Evolutionary conservation across 23 red algal species (phyloP), one percentile per base, ranked within the genome.

Genomic region (Gracilaria domingensis): DNA sequence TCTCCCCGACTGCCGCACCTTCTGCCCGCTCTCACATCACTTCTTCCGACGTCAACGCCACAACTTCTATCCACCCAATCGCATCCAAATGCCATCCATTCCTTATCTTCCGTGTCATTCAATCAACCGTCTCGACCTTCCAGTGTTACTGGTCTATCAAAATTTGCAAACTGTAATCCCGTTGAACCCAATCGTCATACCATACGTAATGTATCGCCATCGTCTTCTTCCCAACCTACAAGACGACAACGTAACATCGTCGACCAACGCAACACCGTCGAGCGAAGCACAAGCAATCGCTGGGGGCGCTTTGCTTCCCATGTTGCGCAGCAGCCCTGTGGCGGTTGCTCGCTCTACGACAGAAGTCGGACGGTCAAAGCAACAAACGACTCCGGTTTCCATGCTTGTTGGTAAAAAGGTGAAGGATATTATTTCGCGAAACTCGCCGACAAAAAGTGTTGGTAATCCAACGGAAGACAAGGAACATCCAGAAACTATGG

Each of bases 241-340:
- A 18, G 30, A 3, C 64, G 7, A 8, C 14, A 9, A 69, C 30
- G 29, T 18, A 37, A 69, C 16, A 8, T 25, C 20, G 38, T 50
- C 72, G 30, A 6, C 72, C 4, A 50, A 30, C 50, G 4, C 23
- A 1, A 51, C 26, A 25, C 42, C 72, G 72, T 17, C 72, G 21
- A 25, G 45, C 45, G 72, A 77, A 77, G 39, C 72, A 51, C 72
- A 24, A n/a, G 9, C 72, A 30, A 77, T 23, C 26, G 8, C 45
- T 11, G 5, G 23, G 0, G n/a, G 6, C 50, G 18, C 45, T 34
- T 34, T 51, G 38, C 72, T 51, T 6, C 53, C 79, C 54, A 59
- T 82, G 53, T 60, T 82, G 49, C 79, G 79, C 53, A 82, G 79
- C 26, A 82, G 79, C 37, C 79, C 79, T 42, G 79, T 82, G 23